Evolutionary conservation across 345 rosid species (phyloP).

Genomic region (Clarkia xantiana): DNA sequence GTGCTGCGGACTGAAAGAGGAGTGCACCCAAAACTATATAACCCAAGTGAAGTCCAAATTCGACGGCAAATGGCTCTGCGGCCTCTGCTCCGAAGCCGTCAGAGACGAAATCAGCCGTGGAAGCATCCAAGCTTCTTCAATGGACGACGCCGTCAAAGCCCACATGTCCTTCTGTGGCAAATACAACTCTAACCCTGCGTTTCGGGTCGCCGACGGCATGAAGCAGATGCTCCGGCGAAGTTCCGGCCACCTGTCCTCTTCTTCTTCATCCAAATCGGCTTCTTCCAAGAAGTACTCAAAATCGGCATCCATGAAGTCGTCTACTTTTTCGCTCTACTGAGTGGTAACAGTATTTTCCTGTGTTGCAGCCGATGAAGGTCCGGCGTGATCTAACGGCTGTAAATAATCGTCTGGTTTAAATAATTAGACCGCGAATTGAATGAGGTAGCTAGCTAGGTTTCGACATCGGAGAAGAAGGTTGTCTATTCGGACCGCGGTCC

Average conservation of each 20-base stretch:
- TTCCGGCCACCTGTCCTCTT: conserved; percentile 44
- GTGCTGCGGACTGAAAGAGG: conserved; percentile 86
- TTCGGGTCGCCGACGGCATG: conserved; percentile 85
- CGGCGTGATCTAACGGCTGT: neutral
- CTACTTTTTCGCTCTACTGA: conserved; percentile 19
- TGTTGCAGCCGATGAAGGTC: neutral
- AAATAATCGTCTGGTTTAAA: neutral
- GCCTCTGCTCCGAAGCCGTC: conserved; percentile 90
- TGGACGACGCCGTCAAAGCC: conserved; percentile 82
- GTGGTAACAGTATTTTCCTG: neutral
- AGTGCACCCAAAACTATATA: conserved; percentile 78
- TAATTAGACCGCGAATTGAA: conserved; percentile 1
- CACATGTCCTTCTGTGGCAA: conserved; percentile 91
- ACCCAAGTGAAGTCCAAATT: conserved; percentile 57
- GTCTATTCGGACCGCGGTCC: neutral
- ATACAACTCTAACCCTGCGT: conserved; percentile 75
- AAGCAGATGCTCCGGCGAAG: conserved; percentile 89
- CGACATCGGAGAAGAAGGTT: neutral
- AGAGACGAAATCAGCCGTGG: conserved; percentile 54
- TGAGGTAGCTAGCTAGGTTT: neutral
- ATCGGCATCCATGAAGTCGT: conserved; percentile 21
- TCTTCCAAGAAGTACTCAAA: conserved; percentile 57
- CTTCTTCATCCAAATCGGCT: conserved; percentile 23
- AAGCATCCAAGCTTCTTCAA: conserved; percentile 16
- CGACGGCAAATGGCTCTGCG: conserved; percentile 91